phyloP scores from a whole-genome alignment of 768 basidiomycete species.

The Phlebiopsis flavidoalba region DNA sequence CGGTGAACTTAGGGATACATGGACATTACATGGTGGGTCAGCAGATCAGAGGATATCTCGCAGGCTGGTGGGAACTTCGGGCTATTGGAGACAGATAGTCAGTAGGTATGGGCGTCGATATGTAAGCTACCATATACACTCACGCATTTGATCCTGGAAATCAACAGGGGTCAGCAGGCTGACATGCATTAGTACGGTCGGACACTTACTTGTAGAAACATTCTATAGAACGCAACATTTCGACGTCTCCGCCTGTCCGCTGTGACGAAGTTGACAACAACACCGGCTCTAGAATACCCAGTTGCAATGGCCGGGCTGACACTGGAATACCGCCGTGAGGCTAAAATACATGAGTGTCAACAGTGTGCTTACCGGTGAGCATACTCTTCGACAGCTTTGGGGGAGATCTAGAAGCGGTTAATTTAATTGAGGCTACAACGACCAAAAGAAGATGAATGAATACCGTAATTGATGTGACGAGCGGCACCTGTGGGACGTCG shows the following conservation, averaged over 20 bases:
- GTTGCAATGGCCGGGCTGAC: constrained; percentile 87
- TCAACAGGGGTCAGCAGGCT: too few species aligned
- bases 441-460: constrained; percentile 15
- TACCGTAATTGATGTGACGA: constrained; percentile 96
- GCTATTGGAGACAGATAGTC: constrained; percentile 43
- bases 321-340: constrained; percentile 33
- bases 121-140: constrained; percentile 24
- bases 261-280: constrained; percentile 94
- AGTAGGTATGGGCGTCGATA: constrained; percentile 1
- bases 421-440: background rate
- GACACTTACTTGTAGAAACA: constrained; percentile 88
- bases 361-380: constrained; percentile 68
- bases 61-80: constrained; percentile 87
- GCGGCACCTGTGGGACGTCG: constrained; percentile 84
- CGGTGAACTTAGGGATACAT: constrained; percentile 72
- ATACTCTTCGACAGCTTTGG: constrained; percentile 96
- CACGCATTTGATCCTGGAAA: constrained; percentile 68
- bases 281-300: constrained; percentile 80
- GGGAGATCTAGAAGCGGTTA: constrained; percentile 57
- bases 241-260: constrained; percentile 97
- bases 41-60: constrained; percentile 73
- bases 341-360: background rate
- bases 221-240: constrained; percentile 97
- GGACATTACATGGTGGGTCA: constrained; percentile 27
- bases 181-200: constrained; percentile 5